Base-by-base conservation (phyloP, 495 filamentous ascomycete species). In the Darksidea phi region DNA sequence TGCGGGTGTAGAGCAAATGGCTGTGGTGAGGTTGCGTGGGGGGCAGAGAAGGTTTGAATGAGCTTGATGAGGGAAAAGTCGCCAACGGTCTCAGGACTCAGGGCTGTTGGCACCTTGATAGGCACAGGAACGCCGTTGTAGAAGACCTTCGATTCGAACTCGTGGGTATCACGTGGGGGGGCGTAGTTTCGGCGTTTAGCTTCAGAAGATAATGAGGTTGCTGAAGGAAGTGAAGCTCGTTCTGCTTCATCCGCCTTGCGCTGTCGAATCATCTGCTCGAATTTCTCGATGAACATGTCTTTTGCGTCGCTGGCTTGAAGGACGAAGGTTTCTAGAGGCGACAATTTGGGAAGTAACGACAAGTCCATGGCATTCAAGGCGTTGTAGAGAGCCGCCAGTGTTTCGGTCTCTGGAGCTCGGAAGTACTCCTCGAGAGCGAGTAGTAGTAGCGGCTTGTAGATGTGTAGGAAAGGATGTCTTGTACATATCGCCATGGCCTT, bases 401-500 rank as follows among this genome's bases (percentile, higher is more conserved):
- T 97, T 74, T 94, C 90, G 15, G 89, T 86, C 57, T 87, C 86
- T 0, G 94, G 94, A 1, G 88, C 86, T 70, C 95, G 94, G 76
- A 96, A 99, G 73, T 99, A 99, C 67, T 97, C 91, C 71, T 97
- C 94, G 41, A 99, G 78, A 1, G 94, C 94, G n/a, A 99, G 77
- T 55, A 99, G 79, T 48, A 99, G 81, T 18, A 99, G 82, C 58
- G 94, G 94, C 89, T 97, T 98, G 75, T 97, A 98, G 57, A 98
- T 97, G 73, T 98, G 93, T 51, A 98, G 80, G 71, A 98, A 98
- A n/a, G 94, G 91, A 77, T 98, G 94, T 47, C 93, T 79, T 4
- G 94, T 98, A 76, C 94, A 98, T 64, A 98, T 97, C n/a, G 94
- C 94, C 94, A 98, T 98, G 1, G 94, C 91, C 75, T 97, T 98